Evolutionary conservation across 2,329 filamentous ascomycete genomes (phyloP).

Genomic region (Xylariaceae sp.): DNA sequence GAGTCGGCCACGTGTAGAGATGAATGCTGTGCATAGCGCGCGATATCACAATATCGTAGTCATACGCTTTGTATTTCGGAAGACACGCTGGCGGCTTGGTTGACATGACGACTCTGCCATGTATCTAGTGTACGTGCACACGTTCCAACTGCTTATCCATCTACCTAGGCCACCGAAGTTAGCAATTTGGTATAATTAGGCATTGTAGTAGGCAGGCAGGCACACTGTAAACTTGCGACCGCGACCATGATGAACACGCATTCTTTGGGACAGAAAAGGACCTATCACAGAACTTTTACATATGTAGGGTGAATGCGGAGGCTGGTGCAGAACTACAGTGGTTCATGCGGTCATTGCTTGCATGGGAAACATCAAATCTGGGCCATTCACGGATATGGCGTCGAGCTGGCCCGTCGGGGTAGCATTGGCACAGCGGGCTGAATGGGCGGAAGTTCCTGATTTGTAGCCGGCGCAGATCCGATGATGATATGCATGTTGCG

Average conservation of each 20-base stretch:
- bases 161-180: no score
- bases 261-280: no score
- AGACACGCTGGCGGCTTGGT: constrained; percentile 2
- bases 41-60: not conserved
- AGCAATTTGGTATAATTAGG: no score
- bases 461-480: not conserved
- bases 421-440: not conserved
- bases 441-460: not conserved
- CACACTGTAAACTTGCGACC: not conserved
- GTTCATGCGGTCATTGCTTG: not conserved
- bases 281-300: no score
- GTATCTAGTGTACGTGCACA: no score
- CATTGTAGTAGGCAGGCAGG: not conserved
- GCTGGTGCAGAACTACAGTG: not conserved
- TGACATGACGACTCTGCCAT: not conserved
- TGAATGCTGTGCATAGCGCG: constrained; percentile 7
- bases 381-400: not conserved
- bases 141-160: not conserved
- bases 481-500: not conserved
- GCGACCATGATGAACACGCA: not conserved
- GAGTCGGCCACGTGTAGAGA: constrained; percentile 15
- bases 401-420: not conserved
- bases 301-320: not conserved
- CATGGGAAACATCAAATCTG: not conserved
- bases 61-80: constrained; percentile 8